Conservation (phyloP, 495 filamentous ascomycete genomes). For the Aspergillus cavernicola region DNA sequence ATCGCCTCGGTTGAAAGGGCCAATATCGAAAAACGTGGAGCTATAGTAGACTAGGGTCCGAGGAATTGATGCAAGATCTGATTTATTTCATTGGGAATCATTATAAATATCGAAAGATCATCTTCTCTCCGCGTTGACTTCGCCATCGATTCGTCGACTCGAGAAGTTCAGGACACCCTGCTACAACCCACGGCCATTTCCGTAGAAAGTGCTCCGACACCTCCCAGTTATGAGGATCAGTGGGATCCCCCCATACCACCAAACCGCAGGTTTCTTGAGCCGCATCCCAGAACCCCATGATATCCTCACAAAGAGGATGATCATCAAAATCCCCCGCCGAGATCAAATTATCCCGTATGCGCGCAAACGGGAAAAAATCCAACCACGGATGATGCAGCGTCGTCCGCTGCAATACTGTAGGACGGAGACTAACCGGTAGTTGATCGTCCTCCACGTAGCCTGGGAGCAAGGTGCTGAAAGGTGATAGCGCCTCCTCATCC, state of each 20-base stretch:
- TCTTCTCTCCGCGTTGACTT: conserved; percentile 42
- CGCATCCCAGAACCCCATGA: conserved; percentile 42
- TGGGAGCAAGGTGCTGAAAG: conserved; percentile 20
- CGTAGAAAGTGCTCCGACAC: conserved; percentile 45
- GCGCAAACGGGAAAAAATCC: conserved; percentile 49
- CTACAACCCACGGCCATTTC: conserved; percentile 49
- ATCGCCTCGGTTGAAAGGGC: too few species aligned
- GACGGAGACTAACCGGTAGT: conserved; percentile 40
- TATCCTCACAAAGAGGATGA: conserved; percentile 44
- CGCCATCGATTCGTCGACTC: conserved; percentile 50
- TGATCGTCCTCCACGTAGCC: conserved; percentile 9
- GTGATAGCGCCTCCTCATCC: conserved; percentile 32
- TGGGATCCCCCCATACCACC: conserved; percentile 52
- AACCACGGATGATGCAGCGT: conserved; percentile 50
- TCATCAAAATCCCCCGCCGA: conserved; percentile 40
- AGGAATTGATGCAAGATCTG: too few species aligned
- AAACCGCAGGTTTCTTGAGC: conserved; percentile 32
- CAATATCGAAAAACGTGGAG: too few species aligned
- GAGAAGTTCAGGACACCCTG: conserved; percentile 47
- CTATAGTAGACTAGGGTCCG: too few species aligned
- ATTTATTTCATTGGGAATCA: too few species aligned
- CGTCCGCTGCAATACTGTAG: conserved; percentile 41
- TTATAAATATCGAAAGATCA: conserved; percentile 41
- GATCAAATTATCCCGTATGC: conserved; percentile 50
- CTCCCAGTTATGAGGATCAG: conserved; percentile 47